These are phyloP conservation scores for Aspergillus steynii DNA, from an alignment of 495 filamentous ascomycete genomes.

Conservation along the genomic window DNA sequence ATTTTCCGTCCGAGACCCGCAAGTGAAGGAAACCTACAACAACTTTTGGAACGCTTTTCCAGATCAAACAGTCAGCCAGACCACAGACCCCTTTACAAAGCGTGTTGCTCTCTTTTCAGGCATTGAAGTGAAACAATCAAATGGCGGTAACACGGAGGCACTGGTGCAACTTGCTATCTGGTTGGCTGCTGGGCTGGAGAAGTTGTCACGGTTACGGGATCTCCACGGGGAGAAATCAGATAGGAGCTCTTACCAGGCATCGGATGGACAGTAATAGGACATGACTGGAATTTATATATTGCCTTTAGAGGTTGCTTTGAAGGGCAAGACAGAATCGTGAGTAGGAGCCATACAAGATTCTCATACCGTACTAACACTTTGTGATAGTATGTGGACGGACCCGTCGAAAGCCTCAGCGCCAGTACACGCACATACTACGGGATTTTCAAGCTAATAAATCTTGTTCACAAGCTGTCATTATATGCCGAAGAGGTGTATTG, in stretches of 20 bases:
- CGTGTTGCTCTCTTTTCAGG: too few relatives aligned
- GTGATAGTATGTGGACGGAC: background rate
- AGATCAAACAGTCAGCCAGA: too few relatives aligned
- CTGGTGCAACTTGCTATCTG: slow-evolving; percentile 1
- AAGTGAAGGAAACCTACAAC: too few relatives aligned
- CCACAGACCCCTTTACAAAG: too few relatives aligned
- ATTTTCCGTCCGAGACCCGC: too few relatives aligned
- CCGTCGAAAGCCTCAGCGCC: background rate
- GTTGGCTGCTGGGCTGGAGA: background rate
- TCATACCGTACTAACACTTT: background rate
- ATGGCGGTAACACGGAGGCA: too few relatives aligned
- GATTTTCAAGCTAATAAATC: background rate
- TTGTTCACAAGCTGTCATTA: background rate
- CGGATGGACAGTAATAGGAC: background rate
- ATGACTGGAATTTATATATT: slow-evolving; percentile 3
- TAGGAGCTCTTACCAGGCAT: background rate
- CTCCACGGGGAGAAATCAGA: background rate
- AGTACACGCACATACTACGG: slow-evolving; percentile 1
- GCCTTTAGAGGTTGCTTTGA: background rate
- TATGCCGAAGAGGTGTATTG: background rate
- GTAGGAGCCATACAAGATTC: background rate
- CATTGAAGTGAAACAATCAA: too few relatives aligned
- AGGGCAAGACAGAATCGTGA: background rate
- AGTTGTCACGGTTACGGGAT: background rate
- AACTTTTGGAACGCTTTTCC: too few relatives aligned